phyloP scores from a whole-genome alignment of 2,329 filamentous ascomycete genomes.

The Didymella pomorum region DNA sequence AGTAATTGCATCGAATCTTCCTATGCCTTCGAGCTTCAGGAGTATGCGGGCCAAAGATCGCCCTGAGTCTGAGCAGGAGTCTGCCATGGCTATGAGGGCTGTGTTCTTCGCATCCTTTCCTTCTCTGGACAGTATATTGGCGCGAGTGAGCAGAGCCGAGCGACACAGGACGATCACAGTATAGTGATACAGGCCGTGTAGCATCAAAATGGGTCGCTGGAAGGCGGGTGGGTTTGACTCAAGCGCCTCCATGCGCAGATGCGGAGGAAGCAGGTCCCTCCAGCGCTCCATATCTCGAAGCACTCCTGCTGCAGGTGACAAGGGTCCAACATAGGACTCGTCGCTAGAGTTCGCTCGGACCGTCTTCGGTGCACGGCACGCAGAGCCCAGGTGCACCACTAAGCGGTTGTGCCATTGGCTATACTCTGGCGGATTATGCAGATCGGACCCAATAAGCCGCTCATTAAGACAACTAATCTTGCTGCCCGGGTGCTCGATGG shows the following conservation, averaged over 20 bases:
- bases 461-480: constrained; percentile 50
- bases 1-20: constrained; percentile 52
- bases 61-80: constrained; percentile 51
- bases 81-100: constrained; percentile 45
- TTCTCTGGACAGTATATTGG: constrained; percentile 42
- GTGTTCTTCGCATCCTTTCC: constrained; percentile 37
- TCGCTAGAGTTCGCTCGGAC: constrained; percentile 39
- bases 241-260: constrained; percentile 47
- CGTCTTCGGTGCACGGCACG: constrained; percentile 50
- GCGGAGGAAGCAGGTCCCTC: constrained; percentile 50
- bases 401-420: constrained; percentile 51
- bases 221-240: constrained; percentile 45
- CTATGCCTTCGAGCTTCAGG: constrained; percentile 47
- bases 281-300: constrained; percentile 53
- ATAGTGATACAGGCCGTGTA: constrained; percentile 55
- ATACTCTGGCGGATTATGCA: constrained; percentile 49
- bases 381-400: constrained; percentile 49
- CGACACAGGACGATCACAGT: constrained; percentile 51
- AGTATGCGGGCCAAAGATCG: constrained; percentile 46
- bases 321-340: constrained; percentile 50
- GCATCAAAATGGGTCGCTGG: constrained; percentile 50
- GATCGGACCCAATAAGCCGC: constrained; percentile 46
- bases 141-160: constrained; percentile 50
- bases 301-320: constrained; percentile 51
- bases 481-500: constrained; percentile 51